Evolutionary conservation across 805 yeast species (phyloP), one percentile per base, ranked within the genome.

Genomic region (Yarrowia alimentaria): DNA sequence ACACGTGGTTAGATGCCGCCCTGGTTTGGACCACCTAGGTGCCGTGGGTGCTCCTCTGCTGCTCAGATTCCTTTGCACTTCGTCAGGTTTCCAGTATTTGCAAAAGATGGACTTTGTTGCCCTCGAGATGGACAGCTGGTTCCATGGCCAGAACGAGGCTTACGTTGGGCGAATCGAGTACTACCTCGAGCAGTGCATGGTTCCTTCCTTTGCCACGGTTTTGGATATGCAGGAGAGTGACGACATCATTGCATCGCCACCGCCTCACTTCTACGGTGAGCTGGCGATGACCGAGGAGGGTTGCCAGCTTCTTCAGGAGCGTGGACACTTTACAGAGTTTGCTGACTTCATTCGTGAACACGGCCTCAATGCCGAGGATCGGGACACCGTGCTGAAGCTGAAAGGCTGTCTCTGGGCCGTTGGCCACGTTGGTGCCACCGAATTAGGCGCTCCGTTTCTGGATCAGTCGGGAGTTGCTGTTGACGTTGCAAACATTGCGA

Each of bases 381-480:
- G 68, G 5, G 71, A 72, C 6, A 65, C 67, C 14, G 54, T 70
- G 14, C 25, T 69, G 7, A 74, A 73, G 55, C 64, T 91, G 19
- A 87, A 86, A 61, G 85, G 90, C 9, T 78, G 83, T 25, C 59
- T 91, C 26, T 91, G 97, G 97, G 81, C 94, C 1, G 72, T 87
- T 25, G 97, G 96, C 0, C 81, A 82, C 59, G 79, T 90, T 22
- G 90, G 90, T 1, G 77, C 89, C 0, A 77, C 88, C 1, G 75
- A 76, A 8, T 68, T 74, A 47, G 97, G 97, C 0, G 79, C 84
- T 13, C 69, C 74, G 13, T 67, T 82, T 33, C 58, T 81, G 28
- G 86, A 80, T 54, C 73, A 73, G 25, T 47, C 51, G 1, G 51
- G 51, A 11, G 66, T 79, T 52, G 71, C 79, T 29, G 72, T 73